Base-by-base conservation (phyloP, 257 asterid species). In the Perilla frutescens region DNA sequence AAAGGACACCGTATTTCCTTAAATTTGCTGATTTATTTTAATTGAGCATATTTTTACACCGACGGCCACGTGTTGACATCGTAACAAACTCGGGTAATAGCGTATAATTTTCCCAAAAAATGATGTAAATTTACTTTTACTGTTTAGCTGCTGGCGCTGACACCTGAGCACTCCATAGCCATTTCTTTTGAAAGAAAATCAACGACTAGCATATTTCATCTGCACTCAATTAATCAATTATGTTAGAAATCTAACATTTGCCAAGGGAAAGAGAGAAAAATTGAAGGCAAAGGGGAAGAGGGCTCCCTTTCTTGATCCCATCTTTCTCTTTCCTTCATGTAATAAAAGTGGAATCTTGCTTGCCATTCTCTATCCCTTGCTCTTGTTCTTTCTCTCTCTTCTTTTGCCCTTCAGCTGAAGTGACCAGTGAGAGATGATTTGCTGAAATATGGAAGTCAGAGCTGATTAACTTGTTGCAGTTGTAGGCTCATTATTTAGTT, bases 271-370 rank as follows among this genome's bases (percentile, higher is more conserved):
- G 34, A 47, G 59, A 36, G 54, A 37, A 34, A 60, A 64, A 36
- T 34, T 34, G 58, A 41, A 62, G 68, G 60, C 10, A 44, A 55
- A 40, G 67, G 59, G 8, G 71, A 48, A 26, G 53, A 62, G 74
- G 70, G 63, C 43, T 44, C 69, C 79, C 78, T 81, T 79, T 87
- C 82, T 77, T 77, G 86, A 88, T 78, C 78, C 75, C 79, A 14
- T 48, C 56, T 74, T 14, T 62, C 71, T 63, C 83, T 75, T 39
- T 71, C 61, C 63, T 34, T 55, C 64, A 41, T 48, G 67, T 39
- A 43, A 77, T 60, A 80, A 77, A 86, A 70, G 75, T 73, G 70
- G 78, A 76, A 84, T 88, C 88, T 82, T 84, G 39, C 72, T 68
- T 73, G 60, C 60, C 80, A 59, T 20, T 20, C 60, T 70, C 76